Base-by-base conservation (phyloP, 495 filamentous ascomycete species). In the Collariella sp. region DNA sequence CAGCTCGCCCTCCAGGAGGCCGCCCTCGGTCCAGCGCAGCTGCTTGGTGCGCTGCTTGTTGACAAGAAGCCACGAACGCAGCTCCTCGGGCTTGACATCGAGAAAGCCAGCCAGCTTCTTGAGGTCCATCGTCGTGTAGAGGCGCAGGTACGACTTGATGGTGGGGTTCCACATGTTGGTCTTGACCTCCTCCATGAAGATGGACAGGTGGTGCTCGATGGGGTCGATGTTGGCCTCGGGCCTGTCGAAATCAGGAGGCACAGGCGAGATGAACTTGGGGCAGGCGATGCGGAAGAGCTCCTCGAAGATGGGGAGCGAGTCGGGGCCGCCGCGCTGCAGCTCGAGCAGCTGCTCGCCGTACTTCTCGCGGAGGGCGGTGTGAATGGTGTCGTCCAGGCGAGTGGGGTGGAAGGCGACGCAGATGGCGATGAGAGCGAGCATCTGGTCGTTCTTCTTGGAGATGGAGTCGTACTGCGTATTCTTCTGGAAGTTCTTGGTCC, bases 401-500 rank as follows among this genome's bases (percentile, higher is more conserved):
- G 89, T 96, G 31, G 94, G 93, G 72, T 91, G 85, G 79, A 98
- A 95, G 57, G 93, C 89, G 43, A 97, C 90, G 70, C 93, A 97
- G 75, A 98, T 96, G 66, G 93, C 93, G 59, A 98, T 95, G 59
- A 98, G 81, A 29, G 91, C 93, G 66, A 96, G 95, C 93, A 98
- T 98, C 79, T 96, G 93, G 67, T 98, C 94, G 72, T 95, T 97
- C 83, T 97, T 96, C 84, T 98, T 98, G 67, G 85, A 86, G 71
- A 97, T 95, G 45, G 89, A 90, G 68, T 98, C 93, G 76, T 95
- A 97, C 72, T 90, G 89, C 23, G 91, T 86, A 69, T 85, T 88
- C 84, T 98, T 98, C 74, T 97, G 94, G 83, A 97, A 96, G 77
- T 96, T 96, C 86, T 98, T 98, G 64, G 93, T 98, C 57, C 93